Percentiles rank a stretch among this genome's conserved stretches.
Conservation (phyloP, 176 grass and related monocot species). For the Bolboschoenus planiculmis region DNA sequence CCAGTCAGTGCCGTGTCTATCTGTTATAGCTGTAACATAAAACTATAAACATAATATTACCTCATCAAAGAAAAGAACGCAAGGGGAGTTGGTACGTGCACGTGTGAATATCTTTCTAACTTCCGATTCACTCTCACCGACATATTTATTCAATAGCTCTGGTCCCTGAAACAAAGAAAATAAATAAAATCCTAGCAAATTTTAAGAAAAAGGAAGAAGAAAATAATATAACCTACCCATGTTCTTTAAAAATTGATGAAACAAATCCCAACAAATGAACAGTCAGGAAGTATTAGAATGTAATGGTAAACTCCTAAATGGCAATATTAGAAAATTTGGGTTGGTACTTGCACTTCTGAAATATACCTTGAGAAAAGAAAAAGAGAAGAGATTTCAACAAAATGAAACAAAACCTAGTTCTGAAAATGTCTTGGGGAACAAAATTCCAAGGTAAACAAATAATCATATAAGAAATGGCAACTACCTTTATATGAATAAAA, state of each 20-base stretch:
- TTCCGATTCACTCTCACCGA: conserved; percentile 92
- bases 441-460: background rate
- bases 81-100: conserved; percentile 77
- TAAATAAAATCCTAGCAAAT: background rate
- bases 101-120: conserved; percentile 89
- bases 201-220: background rate
- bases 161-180: conserved; percentile 51
- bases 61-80: conserved; percentile 96
- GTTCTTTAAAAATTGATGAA: background rate
- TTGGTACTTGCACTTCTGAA: background rate
- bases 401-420: background rate
- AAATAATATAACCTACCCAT: background rate
- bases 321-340: background rate
- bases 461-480: conserved; percentile 11
- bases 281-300: background rate
- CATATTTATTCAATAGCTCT: conserved; percentile 96
- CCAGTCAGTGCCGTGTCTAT: background rate
- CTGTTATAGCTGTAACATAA: background rate
- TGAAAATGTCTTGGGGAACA: background rate
- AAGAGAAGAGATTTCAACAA: background rate
- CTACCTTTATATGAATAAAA: conserved; percentile 96
- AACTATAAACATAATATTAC: conserved; percentile 24
- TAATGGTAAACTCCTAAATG: background rate
- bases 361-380: background rate
- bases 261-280: background rate